Evolutionary conservation across 768 basidiomycete genomes (phyloP).

Genomic region (Kwoniella botswanensis): DNA sequence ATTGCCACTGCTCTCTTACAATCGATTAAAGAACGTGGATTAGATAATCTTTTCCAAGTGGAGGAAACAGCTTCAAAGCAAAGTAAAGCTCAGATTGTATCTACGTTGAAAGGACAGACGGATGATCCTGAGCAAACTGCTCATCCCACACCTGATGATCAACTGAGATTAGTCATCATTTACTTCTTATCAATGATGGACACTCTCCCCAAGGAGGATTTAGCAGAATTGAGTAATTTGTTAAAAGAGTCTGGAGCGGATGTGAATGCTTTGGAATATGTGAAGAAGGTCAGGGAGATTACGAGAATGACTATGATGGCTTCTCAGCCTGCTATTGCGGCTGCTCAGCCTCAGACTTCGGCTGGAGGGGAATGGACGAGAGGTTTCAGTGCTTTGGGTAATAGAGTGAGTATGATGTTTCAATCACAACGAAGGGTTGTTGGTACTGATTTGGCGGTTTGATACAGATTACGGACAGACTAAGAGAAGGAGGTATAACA

Average conservation of each 20-base stretch:
- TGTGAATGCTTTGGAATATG: constrained; percentile 79
- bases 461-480: constrained; percentile 79
- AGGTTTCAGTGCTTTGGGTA: constrained; percentile 90
- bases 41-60: constrained; percentile 96
- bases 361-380: constrained; percentile 83
- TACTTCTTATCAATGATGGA: constrained; percentile 90
- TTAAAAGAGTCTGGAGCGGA: constrained; percentile 82
- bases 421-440: background rate
- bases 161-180: constrained; percentile 90
- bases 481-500: constrained; percentile 84
- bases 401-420: constrained; percentile 68
- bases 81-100: constrained; percentile 79
- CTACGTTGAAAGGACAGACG: constrained; percentile 71
- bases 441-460: background rate
- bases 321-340: constrained; percentile 62
- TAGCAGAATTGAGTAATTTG: constrained; percentile 84
- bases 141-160: constrained; percentile 75
- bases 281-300: constrained; percentile 85
- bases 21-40: constrained; percentile 89
- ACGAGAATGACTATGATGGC: constrained; percentile 83
- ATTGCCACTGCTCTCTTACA: constrained; percentile 93
- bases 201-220: constrained; percentile 81
- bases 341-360: constrained; percentile 65
- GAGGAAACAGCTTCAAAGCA: constrained; percentile 91
- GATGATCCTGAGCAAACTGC: constrained; percentile 67